Evolutionary conservation across 345 rosid genomes (phyloP).

Genomic region (Eucalyptus pauciflora): DNA sequence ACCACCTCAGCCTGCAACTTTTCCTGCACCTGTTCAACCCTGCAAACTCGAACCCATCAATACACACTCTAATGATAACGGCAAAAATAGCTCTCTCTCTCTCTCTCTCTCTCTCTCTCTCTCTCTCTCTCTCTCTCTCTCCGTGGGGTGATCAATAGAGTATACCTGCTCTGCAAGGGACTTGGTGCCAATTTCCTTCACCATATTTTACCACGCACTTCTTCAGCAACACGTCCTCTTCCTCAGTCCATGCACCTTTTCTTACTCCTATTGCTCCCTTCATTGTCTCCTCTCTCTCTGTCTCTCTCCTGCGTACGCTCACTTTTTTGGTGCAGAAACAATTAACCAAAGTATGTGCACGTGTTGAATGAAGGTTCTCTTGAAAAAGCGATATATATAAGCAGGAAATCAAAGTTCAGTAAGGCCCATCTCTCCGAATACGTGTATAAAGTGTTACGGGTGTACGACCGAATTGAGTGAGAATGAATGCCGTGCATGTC

Average conservation of each 20-base stretch:
- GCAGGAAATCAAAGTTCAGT: not conserved
- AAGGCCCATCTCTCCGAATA: not conserved
- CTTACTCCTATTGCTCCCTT: not conserved
- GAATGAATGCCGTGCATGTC: not conserved
- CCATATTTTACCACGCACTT: conserved; percentile 16
- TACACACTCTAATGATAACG: not conserved
- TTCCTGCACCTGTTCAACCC: conserved; percentile 55
- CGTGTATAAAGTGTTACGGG: not conserved
- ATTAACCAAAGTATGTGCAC: not conserved
- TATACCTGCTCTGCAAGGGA: conserved; percentile 23
- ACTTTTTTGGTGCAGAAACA: not conserved
- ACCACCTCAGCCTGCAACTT: conserved; percentile 57
- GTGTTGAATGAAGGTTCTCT: not conserved
- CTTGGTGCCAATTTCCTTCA: conserved; percentile 28
- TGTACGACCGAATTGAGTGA: not conserved
- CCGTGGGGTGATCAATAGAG: not conserved
- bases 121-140: not conserved
- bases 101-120: not conserved
- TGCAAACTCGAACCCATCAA: not conserved
- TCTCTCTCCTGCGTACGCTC: not conserved
- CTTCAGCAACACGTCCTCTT: conserved; percentile 25
- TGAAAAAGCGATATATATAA: not conserved
- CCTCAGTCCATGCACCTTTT: conserved; percentile 35
- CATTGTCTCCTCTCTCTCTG: not conserved
- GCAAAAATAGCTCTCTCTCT: not conserved